Evolutionary conservation across 2,329 filamentous ascomycete genomes (phyloP), one percentile per base, ranked within the genome.

Genomic region (Fonsecaea multimorphosa): DNA sequence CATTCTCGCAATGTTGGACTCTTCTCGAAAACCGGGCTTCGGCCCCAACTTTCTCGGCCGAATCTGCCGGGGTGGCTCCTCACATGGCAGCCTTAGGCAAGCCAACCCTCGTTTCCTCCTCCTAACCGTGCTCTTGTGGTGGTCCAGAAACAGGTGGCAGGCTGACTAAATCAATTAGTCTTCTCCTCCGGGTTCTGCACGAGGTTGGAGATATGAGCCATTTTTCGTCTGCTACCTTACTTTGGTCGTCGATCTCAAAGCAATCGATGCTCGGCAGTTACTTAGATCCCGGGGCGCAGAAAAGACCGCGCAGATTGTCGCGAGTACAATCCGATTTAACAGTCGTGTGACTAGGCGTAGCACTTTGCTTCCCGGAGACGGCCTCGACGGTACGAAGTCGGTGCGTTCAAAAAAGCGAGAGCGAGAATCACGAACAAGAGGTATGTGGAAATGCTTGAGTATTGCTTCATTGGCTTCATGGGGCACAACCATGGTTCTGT

Each of bases 241-340:
- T 49, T 24, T 24, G 22, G 38, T 58, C 36, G 38, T 58, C 36
- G 44, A 44, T 44, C 56, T 58, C 40, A n/a, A 40, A 31, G 29
- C 38, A 49, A 1, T 46, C 19, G 22, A 14, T 9, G 11, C n/a
- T 19, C 58, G 46, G 58, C 29, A 60, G 29, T 53, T 52, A 27
- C 3, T 46, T 36, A 31, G 24, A 58, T 44, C 36, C 27, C 55
- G n/a, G 46, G 34, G 12, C 4, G 44, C 46, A 60, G 58, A 60
- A 60, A 60, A 31, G 31, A 60, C 58, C 58, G 38, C 58, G 58
- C 58, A 60, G 58, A 60, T 60, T 32, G 16, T 32, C 29, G 29
- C n/a, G 6, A 36, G 11, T n/a, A 16, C 22, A 27, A 16, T 60
- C 29, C 22, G 24, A 53, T n/a, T 22, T 22, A n/a, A 4, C 31